phyloP scores from a whole-genome alignment of 768 basidiomycete genomes.

The Phallus indusiatus region DNA sequence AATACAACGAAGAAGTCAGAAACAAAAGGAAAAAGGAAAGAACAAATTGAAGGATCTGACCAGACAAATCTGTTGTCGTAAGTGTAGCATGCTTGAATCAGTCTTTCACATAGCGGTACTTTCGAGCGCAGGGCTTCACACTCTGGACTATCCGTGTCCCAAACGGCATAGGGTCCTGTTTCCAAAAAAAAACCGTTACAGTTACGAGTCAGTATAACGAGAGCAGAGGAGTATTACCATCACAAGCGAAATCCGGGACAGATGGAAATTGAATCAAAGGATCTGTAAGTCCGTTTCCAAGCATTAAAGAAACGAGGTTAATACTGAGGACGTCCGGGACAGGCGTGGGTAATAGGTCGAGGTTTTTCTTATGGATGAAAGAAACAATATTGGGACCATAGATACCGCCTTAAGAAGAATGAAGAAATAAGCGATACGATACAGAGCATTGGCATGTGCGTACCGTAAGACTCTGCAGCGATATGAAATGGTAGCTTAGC shows the following conservation, averaged over 20 bases:
- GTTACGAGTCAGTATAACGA: constrained; percentile 18
- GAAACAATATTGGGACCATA: constrained; percentile 84
- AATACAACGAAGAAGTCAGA: background rate
- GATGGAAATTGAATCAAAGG: constrained; percentile 72
- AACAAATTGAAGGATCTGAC: constrained; percentile 7
- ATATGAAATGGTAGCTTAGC: constrained; percentile 62
- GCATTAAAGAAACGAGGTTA: constrained; percentile 74
- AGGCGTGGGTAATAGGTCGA: constrained; percentile 37
- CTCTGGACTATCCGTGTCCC: constrained; percentile 52
- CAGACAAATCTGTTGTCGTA: constrained; percentile 50
- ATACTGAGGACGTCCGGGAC: constrained; percentile 50
- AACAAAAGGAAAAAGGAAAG: background rate
- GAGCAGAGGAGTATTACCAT: constrained; percentile 24
- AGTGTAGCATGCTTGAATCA: constrained; percentile 64
- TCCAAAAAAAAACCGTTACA: too few species aligned
- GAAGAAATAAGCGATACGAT: background rate
- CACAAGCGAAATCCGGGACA: constrained; percentile 73
- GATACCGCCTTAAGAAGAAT: constrained; percentile 47
- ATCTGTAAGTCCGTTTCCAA: constrained; percentile 85
- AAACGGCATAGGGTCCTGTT: constrained; percentile 66
- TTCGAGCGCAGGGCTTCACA: constrained; percentile 56
- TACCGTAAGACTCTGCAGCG: constrained; percentile 68
- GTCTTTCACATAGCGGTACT: constrained; percentile 62
- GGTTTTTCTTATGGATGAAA: constrained; percentile 72
- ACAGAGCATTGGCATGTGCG: background rate